phyloP scores from a whole-genome alignment of 148 eudicot genomes.

The Spergularia bocconei region DNA sequence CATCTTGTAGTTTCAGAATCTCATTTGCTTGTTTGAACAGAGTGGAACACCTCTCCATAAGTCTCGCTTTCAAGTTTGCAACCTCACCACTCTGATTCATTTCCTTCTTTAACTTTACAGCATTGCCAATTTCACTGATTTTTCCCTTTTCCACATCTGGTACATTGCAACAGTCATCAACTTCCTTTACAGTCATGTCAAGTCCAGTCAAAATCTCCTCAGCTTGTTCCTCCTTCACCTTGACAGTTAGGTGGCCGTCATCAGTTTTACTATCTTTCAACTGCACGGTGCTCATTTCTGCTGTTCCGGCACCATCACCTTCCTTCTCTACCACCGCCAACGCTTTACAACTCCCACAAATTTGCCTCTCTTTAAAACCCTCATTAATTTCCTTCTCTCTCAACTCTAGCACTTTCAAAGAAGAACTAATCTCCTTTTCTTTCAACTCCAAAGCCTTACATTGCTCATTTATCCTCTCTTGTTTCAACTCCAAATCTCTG shows the following conservation, averaged over 20 bases:
- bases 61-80: not conserved
- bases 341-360: not conserved
- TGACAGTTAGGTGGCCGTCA: not conserved
- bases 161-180: slow-evolving; percentile 2
- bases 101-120: not conserved
- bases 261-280: not conserved
- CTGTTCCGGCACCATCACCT: not conserved
- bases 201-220: not conserved
- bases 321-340: slow-evolving; percentile 3
- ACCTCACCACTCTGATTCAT: not conserved
- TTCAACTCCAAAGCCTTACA: slow-evolving; percentile 10
- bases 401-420: not conserved
- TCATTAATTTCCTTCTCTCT: slow-evolving; percentile 2
- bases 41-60: not conserved
- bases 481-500: slow-evolving; percentile 3
- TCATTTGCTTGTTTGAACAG: not conserved
- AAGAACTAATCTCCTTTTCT: slow-evolving; percentile 12
- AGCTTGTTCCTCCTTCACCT: not conserved
- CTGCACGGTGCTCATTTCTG: not conserved
- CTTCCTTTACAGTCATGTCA: not conserved
- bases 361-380: not conserved
- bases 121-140: too few species aligned
- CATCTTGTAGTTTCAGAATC: not conserved
- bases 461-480: not conserved
- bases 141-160: not conserved